Conservation (phyloP, 2,329 filamentous ascomycete genomes). For the Endoconidiophora polonica region DNA sequence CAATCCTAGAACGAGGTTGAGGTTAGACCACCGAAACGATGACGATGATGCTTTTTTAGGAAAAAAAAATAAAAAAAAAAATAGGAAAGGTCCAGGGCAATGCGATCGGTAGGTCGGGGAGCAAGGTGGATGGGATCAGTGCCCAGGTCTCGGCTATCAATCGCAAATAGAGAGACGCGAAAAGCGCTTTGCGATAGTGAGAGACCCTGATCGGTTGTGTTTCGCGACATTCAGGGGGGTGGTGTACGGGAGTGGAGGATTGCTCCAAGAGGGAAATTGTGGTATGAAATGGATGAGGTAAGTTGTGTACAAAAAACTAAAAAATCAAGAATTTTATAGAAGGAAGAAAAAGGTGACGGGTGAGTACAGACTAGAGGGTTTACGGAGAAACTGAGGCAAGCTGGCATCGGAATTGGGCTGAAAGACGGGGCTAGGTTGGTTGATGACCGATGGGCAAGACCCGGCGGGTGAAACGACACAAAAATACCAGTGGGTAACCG, state of each 20-base stretch:
- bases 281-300: background rate
- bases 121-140: constrained; percentile 1
- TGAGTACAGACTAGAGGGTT: background rate
- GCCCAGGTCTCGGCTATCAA: constrained; percentile 7
- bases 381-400: background rate
- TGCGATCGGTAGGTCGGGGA: background rate
- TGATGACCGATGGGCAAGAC: too few species aligned
- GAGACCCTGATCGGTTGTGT: background rate
- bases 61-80: background rate
- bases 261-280: background rate
- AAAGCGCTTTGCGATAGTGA: constrained; percentile 8
- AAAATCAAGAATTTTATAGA: background rate
- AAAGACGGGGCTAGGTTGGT: too few species aligned
- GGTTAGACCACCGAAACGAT: background rate
- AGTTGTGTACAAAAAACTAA: background rate
- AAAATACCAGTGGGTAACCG: too few species aligned
- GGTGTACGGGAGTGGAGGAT: background rate
- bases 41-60: background rate
- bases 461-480: too few species aligned
- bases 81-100: background rate
- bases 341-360: background rate
- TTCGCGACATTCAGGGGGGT: constrained; percentile 8
- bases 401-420: background rate
- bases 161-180: constrained; percentile 1
- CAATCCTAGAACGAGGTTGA: background rate